Evolutionary conservation across 163 green algal genomes (phyloP), one percentile per base, ranked within the genome.

Genomic region (Trebouxiophyceae sp.): DNA sequence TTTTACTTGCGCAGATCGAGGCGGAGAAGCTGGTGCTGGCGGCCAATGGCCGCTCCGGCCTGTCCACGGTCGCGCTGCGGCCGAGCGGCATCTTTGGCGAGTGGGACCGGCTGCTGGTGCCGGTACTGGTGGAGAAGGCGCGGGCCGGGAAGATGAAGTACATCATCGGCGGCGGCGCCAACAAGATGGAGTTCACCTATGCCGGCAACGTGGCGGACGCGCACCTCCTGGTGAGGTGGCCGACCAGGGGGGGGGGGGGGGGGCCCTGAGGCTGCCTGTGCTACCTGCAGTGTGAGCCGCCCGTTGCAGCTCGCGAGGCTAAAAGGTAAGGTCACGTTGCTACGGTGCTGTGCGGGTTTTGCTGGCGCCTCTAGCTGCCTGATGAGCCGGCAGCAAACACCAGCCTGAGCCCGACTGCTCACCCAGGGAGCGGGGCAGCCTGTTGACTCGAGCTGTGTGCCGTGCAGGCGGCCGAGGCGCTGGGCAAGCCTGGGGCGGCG

Each of bases 141-240:
- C 68, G 66, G 27, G 58, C 72, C 12, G 89, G 89, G 63, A 96
- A 96, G 76, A 91, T 95, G 79, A 95, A 94, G 79, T 96, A 89
- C 75, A 83, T 95, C 63, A 93, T 97, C 30, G 90, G 90, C 24
- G 67, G 75, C 39, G 90, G 90, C 24, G 66, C 72, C 39, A 96
- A 96, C 70, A 33, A 87, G 34, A 90, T 89, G 79, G 90, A 96
- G 75, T 94, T 86, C 65, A 97, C 90, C 0, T 97, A 97, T 63
- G 90, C 87, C 2, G 90, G 86, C 68, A 97, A 97, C 63, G 88
- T 96, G 32, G 90, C 89, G 7, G 75, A 91, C 45, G 83, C 82
- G 33, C 71, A 77, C 62, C 20, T 77, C 0, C 61, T 62, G 69
- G 69, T 70, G 46, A 50, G 31, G 8, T 45, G 19, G 54, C 34